Base-by-base conservation (phyloP, 1,284 basidiomycete species). In the Sutorius eximius region DNA sequence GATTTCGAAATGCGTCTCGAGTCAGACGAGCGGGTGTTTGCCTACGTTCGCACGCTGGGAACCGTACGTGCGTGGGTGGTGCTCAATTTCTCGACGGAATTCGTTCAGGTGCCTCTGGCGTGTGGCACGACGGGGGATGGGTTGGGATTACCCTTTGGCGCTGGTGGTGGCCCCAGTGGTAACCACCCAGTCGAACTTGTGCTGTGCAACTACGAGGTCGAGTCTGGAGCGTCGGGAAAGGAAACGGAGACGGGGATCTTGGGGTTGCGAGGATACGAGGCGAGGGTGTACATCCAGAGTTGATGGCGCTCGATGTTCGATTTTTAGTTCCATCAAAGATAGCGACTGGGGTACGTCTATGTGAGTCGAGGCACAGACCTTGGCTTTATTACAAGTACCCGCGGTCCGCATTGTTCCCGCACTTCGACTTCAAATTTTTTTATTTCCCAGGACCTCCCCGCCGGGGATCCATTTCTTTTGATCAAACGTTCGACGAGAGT, bases 1-100 rank as follows among this genome's bases (percentile, higher is more conserved):
- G 73, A 79, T 48, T 89, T 87, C 63, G 61, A 70, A 3, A 71
- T 82, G 27, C 59, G 85, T 7, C 73, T 77, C 15, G 63, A 71
- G 3, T 66, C 69, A 0, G 71, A 86, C 61, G 74, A 81, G 41
- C 61, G 78, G 18, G 74, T 84, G n/a, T 82, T 87, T 57, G 80
- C 80, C 0, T 87, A 80, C 63, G 73, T 75, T n/a, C 78, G 84
- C 36, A 68, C 71, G 3, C 62, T 81, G 9, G 74, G 70, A 0
- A 59, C 61, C 5, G 47, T 59, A 1, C 75, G 75, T 0, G 63
- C 75, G 7, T 47, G 78, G 22, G 76, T 85, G 8, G 27, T 82
- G 1, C 73, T 87, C 57, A 87, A 86, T 62, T 84, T 87, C 52
- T 71, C 72, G 1, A 61, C 69, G 22, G 59, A 69, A 8, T 64